Evolutionary conservation across 1,284 basidiomycete genomes (phyloP).

Genomic region (Leucoagaricus sp.): DNA sequence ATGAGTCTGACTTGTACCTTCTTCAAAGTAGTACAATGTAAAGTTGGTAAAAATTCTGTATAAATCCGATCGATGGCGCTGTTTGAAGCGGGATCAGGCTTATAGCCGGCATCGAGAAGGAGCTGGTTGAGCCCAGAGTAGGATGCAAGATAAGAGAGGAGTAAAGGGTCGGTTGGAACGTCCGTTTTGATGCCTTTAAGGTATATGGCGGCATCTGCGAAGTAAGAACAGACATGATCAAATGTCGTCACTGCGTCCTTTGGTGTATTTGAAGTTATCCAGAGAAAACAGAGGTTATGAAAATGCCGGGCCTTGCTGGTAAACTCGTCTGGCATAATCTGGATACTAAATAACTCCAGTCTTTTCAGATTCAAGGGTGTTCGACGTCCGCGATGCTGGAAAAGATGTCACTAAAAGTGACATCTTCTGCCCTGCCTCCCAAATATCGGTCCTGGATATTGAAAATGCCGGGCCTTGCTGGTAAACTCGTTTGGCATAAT

Average conservation of each 20-base stretch:
- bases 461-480: background rate
- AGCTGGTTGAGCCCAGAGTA: too few relatives aligned
- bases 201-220: background rate
- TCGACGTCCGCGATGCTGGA: background rate
- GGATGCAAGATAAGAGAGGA: slow-evolving; percentile 5
- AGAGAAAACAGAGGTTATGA: background rate
- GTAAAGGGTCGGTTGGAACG: background rate
- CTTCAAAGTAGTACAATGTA: too few relatives aligned
- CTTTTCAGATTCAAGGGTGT: background rate
- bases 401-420: background rate
- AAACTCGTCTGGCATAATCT: background rate
- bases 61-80: too few relatives aligned
- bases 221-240: background rate
- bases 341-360: background rate
- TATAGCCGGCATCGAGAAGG: too few relatives aligned
- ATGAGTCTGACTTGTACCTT: too few relatives aligned
- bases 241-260: background rate
- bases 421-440: too few relatives aligned
- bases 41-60: too few relatives aligned
- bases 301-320: background rate
- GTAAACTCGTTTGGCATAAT: background rate
- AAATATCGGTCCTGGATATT: too few relatives aligned
- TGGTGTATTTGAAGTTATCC: background rate
- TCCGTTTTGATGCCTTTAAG: slow-evolving; percentile 6
- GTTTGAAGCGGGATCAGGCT: too few relatives aligned